phyloP scores from a whole-genome alignment of 805 yeast genomes.

The Yarrowia keelungensis region DNA sequence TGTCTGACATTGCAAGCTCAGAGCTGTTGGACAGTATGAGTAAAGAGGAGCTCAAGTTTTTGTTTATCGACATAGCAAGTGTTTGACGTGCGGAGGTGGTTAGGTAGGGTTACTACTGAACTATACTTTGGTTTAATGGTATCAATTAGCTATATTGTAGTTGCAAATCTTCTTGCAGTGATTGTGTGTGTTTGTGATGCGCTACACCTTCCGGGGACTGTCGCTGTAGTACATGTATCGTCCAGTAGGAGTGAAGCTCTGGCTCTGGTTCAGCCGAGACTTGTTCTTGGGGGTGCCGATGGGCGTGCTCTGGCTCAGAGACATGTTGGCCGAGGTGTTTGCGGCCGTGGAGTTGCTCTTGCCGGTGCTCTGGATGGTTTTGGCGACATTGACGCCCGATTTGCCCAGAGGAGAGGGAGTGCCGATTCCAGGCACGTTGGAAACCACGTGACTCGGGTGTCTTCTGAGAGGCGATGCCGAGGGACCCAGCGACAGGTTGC shows the following conservation, averaged over 20 bases:
- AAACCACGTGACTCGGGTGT: slow-evolving; percentile 2
- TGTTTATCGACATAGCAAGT: not conserved
- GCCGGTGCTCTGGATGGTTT: not conserved
- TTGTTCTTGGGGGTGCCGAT: slow-evolving; percentile 28
- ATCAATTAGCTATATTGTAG: no score
- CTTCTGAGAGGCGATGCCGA: slow-evolving; percentile 21
- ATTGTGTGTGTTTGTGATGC: no score
- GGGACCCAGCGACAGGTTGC: slow-evolving; percentile 17
- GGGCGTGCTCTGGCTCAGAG: slow-evolving; percentile 23
- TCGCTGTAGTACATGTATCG: slow-evolving; percentile 42
- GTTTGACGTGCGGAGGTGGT: not conserved
- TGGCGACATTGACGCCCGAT: slow-evolving; percentile 9
- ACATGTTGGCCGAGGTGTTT: slow-evolving; percentile 13
- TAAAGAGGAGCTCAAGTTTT: not conserved
- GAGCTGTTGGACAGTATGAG: not conserved
- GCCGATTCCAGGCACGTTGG: slow-evolving; percentile 18
- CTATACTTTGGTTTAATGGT: no score
- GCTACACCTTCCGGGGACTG: slow-evolving; percentile 37
- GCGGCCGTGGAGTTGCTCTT: not conserved
- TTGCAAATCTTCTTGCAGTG: no score
- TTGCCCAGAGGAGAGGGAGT: slow-evolving; percentile 29
- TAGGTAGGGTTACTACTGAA: no score
- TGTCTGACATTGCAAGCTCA: not conserved
- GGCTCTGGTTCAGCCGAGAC: slow-evolving; percentile 15
- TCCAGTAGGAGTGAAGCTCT: slow-evolving; percentile 43